A percentile compares a stretch with the other conserved stretches of the same genome.
Evolutionary conservation across 1,284 basidiomycete species (phyloP).

Genomic region (Rhodofomes roseus): DNA sequence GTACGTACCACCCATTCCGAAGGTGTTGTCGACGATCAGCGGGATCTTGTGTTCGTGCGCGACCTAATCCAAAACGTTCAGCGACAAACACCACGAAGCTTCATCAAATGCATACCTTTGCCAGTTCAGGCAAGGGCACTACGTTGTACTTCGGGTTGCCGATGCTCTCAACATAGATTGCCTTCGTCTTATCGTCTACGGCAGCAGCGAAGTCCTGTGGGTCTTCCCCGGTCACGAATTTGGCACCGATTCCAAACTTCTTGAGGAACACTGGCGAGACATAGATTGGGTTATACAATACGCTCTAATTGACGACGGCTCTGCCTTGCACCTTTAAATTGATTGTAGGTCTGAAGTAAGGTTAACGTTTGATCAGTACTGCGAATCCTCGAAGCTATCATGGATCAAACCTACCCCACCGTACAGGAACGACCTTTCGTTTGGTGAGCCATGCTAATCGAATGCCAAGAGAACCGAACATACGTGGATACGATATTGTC

Average conservation of each 20-base stretch:
- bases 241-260: constrained; percentile 74
- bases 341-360: constrained; percentile 72
- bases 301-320: background rate
- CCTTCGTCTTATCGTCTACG: constrained; percentile 77
- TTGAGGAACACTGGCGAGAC: constrained; percentile 60
- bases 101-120: constrained; percentile 47
- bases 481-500: constrained; percentile 81
- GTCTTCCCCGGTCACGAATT: constrained; percentile 66
- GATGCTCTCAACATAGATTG: constrained; percentile 80
- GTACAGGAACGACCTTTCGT: constrained; percentile 53
- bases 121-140: constrained; percentile 67
- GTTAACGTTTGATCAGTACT: constrained; percentile 13
- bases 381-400: background rate
- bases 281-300: background rate
- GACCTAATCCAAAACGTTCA: constrained; percentile 17
- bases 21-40: constrained; percentile 88
- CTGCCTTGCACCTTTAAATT: constrained; percentile 66
- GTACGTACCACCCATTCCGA: constrained; percentile 74
- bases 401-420: constrained; percentile 48
- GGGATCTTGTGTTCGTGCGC: constrained; percentile 78
- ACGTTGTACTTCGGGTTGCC: constrained; percentile 84
- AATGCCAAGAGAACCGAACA: constrained; percentile 18
- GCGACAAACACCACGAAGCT: constrained; percentile 7
- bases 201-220: constrained; percentile 68
- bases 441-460: too few relatives aligned